Conservation (phyloP, 2,329 filamentous ascomycete species). For the Shiraia bambusicola region DNA sequence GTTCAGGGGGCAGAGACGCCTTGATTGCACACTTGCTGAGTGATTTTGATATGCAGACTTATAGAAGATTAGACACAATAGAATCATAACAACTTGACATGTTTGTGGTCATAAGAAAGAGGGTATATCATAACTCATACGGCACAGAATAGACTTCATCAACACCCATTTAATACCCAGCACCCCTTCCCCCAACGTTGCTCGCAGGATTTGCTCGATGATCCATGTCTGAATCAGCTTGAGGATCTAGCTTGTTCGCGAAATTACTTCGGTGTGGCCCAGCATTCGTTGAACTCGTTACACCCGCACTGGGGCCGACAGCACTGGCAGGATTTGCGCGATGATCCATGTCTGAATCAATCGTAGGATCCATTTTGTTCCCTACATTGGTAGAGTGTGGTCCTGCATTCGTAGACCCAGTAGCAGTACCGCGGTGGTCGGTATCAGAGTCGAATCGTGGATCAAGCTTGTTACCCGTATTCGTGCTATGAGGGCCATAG, state of each 20-base stretch:
- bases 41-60: background rate
- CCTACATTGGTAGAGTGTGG: constrained; percentile 31
- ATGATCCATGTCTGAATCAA: constrained; percentile 31
- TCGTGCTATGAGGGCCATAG: constrained; percentile 35
- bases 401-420: constrained; percentile 29
- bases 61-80: background rate
- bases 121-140: constrained; percentile 1
- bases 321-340: constrained; percentile 29
- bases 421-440: constrained; percentile 21
- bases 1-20: constrained; percentile 4
- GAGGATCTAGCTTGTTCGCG: constrained; percentile 19
- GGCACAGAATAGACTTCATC: background rate
- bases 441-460: constrained; percentile 35
- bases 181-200: background rate
- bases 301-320: constrained; percentile 19
- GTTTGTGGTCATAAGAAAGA: too few species aligned
- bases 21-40: background rate
- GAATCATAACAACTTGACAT: too few species aligned
- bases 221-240: constrained; percentile 21
- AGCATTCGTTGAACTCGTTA: constrained; percentile 17
- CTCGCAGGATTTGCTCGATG: constrained; percentile 1
- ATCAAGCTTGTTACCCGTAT: constrained; percentile 36
- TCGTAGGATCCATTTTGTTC: constrained; percentile 32
- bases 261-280: constrained; percentile 11
- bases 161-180: background rate